Base-by-base conservation (phyloP, 1,139 yeast genomes). In the Yamadazyma friedrichii region DNA sequence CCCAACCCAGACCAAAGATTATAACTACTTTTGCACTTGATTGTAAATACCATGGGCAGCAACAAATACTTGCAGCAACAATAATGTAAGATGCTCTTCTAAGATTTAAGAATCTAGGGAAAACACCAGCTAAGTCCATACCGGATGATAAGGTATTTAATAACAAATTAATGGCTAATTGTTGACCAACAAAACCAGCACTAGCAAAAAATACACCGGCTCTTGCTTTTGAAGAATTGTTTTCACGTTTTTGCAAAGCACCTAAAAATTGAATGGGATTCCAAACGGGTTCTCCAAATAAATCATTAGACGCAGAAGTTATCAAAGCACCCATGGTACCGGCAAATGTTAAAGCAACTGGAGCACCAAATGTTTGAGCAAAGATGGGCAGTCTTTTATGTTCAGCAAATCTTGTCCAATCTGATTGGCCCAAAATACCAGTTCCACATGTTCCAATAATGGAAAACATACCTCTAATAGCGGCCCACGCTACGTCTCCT, bases 241-340 rank as follows among this genome's bases (percentile, higher is more conserved):
- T 51, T 33, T 56, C 59, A 12, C 52, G 16, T 11, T 45, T 16
- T 24, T 30, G 49, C 42, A 56, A 58, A 22, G 40, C 56, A 27
- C 64, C 57, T 41, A 52, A 59, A 51, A 55, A 59, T 38, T 57
- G 61, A 38, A 62, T 58, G 8, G 69, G 69, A 38, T 64, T 60
- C 72, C 72, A 66, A 42, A 60, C 6, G 10, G 44, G 27, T 17
- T 31, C 42, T 4, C 44, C 44, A 35, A 41, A 38, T 13, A 53
- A 40, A 32, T 39, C 44, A 20, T 41, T 28, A 3, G 42, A 39
- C 13, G 44, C 44, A 12, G 44, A 41, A 9, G 44, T 41, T 12
- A 41, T 39, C 12, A 41, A 29, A 11, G 44, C 44, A 5, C 44
- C 44, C 40, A 41, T 38, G n/a, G 39, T 27, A 6, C 42, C 42